Conservation (phyloP, 495 filamentous ascomycete genomes). For the Corynascus novoguineensis region DNA sequence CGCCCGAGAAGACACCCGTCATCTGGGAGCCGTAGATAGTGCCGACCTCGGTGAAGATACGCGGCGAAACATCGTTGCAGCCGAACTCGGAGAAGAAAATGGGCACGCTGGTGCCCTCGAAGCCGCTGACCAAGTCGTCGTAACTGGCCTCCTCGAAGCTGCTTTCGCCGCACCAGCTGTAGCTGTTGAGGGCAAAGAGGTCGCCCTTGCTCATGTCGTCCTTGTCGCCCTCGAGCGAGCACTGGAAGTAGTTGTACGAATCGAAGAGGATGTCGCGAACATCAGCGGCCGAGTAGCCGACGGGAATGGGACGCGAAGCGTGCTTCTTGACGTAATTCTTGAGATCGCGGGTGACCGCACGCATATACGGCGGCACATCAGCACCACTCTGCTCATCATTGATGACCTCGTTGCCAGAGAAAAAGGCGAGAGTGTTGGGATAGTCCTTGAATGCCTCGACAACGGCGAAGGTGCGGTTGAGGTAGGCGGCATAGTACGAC, state of each 20-base stretch:
- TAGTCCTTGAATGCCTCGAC: conserved; percentile 94
- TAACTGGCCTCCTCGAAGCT: conserved; percentile 66
- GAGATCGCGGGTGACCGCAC: conserved; percentile 76
- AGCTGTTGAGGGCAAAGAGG: conserved; percentile 91
- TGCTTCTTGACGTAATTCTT: conserved; percentile 66
- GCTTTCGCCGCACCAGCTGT: conserved; percentile 87
- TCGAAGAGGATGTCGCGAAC: conserved; percentile 73
- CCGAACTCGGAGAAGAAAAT: conserved; percentile 97
- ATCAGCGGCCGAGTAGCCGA: conserved; percentile 76
- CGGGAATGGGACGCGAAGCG: conserved; percentile 37
- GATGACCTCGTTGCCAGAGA: conserved; percentile 91
- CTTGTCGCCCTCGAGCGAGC: conserved; percentile 59
- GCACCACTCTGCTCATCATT: conserved; percentile 55
- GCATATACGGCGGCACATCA: conserved; percentile 62
- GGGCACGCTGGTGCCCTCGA: conserved; percentile 67
- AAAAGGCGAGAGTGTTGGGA: conserved; percentile 87
- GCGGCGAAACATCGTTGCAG: conserved; percentile 77
- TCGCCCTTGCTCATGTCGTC: conserved; percentile 64
- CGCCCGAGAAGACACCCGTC: conserved; percentile 73
- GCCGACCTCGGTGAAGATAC: conserved; percentile 75
- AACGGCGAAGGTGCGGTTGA: conserved; percentile 78
- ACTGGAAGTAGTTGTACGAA: conserved; percentile 79
- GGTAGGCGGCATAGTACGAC: conserved; percentile 70
- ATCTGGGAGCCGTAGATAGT: conserved; percentile 77
- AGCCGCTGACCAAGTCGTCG: conserved; percentile 62